phyloP scores from a whole-genome alignment of 805 yeast genomes.

The Kurtzmaniella cleridarum region DNA sequence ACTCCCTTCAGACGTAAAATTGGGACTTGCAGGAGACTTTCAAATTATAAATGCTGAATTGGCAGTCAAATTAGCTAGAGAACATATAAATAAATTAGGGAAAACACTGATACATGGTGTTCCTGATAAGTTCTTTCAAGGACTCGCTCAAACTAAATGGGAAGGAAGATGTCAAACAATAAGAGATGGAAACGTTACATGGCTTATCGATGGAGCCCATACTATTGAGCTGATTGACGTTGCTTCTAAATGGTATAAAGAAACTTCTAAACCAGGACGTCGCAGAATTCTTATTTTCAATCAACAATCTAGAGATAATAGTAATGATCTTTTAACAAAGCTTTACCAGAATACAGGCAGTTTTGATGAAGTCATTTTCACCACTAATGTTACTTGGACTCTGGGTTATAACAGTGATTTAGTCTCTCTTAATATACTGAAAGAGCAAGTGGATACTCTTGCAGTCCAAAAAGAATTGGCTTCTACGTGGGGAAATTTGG shows the following conservation, averaged over 20 bases:
- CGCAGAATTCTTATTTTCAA: constrained; percentile 65
- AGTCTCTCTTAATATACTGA: constrained; percentile 78
- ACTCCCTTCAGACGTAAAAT: constrained; percentile 30
- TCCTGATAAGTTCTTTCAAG: constrained; percentile 49
- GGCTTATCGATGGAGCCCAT: constrained; percentile 96
- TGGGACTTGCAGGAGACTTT: constrained; percentile 81
- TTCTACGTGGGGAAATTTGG: constrained; percentile 58
- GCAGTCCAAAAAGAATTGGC: constrained; percentile 75
- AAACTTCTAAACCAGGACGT: constrained; percentile 8
- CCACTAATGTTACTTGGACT: constrained; percentile 90
- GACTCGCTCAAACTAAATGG: constrained; percentile 71
- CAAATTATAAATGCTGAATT: constrained; percentile 84
- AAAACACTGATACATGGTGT: constrained; percentile 13
- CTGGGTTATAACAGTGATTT: constrained; percentile 81
- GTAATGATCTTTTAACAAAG: constrained; percentile 52
- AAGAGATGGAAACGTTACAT: constrained; percentile 45
- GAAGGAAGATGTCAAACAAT: constrained; percentile 93
- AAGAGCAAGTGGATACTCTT: constrained; percentile 71
- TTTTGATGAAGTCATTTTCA: constrained; percentile 77
- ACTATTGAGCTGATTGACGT: constrained; percentile 81
- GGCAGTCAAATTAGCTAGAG: constrained; percentile 66
- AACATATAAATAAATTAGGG: constrained; percentile 52
- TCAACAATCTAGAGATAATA: constrained; percentile 87
- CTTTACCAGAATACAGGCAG: constrained; percentile 40
- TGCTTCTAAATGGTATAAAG: constrained; percentile 75